Percentiles rank a stretch among this genome's conserved stretches.
Conservation (phyloP, 495 filamentous ascomycete species). For the Penicillium nucicola region DNA sequence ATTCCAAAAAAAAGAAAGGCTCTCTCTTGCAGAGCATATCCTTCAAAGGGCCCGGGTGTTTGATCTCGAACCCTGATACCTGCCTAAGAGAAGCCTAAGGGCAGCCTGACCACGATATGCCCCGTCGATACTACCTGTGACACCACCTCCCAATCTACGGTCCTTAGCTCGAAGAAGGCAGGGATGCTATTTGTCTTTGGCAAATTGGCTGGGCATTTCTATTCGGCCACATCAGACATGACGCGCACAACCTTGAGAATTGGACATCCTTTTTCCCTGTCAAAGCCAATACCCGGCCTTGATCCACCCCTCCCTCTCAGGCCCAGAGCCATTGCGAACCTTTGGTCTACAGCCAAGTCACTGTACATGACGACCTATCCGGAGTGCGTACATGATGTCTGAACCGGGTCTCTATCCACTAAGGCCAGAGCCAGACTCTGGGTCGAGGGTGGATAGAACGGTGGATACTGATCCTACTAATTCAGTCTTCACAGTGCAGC, state of each 20-base stretch:
- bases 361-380: too few species aligned
- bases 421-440: not conserved
- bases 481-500: not conserved
- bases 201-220: not conserved
- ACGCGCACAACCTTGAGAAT: conserved; percentile 12
- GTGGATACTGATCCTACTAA: not conserved
- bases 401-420: not conserved
- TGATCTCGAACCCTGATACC: not conserved
- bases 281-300: conserved; percentile 2
- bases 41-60: conserved; percentile 9
- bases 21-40: conserved; percentile 9
- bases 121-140: conserved; percentile 22
- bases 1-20: too few species aligned
- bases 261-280: too few species aligned
- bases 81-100: conserved; percentile 23
- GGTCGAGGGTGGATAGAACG: not conserved
- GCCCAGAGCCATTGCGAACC: conserved; percentile 1
- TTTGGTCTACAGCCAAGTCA: not conserved
- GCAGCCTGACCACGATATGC: conserved; percentile 27
- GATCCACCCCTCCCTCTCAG: conserved; percentile 22
- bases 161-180: conserved; percentile 1
- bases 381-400: conserved; percentile 1
- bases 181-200: conserved; percentile 8
- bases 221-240: conserved; percentile 8
- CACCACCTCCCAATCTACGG: conserved; percentile 17